Evolutionary conservation across 2,329 filamentous ascomycete genomes (phyloP).

Genomic region (Fusarium oxysporum): DNA sequence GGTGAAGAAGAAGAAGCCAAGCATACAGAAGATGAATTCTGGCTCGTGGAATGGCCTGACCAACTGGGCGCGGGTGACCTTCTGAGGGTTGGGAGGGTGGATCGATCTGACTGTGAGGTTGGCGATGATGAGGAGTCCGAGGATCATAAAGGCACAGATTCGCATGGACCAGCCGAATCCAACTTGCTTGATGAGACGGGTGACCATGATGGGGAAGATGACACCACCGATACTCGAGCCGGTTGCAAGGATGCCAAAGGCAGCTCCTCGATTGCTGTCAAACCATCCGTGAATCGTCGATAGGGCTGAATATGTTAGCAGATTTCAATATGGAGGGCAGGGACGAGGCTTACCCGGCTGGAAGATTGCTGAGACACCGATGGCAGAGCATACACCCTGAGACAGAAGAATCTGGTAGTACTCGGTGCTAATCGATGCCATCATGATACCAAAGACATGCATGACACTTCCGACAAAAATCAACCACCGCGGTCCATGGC

Average conservation of each 20-base stretch:
- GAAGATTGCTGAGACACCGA: constrained; percentile 52
- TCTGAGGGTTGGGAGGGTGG: constrained; percentile 41
- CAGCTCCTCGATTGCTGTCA: constrained; percentile 48
- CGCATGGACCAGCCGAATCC: constrained; percentile 57
- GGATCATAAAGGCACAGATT: constrained; percentile 52
- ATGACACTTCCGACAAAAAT: constrained; percentile 64
- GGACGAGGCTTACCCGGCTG: constrained; percentile 40
- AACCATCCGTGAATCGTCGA: constrained; percentile 52
- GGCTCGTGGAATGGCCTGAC: constrained; percentile 48
- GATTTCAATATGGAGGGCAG: not conserved
- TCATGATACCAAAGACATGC: constrained; percentile 72
- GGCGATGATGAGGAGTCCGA: constrained; percentile 48
- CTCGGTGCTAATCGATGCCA: constrained; percentile 62
- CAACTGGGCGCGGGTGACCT: constrained; percentile 48
- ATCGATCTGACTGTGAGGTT: constrained; percentile 46
- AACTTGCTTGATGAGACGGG: constrained; percentile 48
- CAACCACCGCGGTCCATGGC: constrained; percentile 68
- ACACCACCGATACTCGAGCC: constrained; percentile 54
- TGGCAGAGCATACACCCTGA: constrained; percentile 53
- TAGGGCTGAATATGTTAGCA: constrained; percentile 36
- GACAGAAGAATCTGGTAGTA: constrained; percentile 57
- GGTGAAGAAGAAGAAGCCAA: constrained; percentile 51
- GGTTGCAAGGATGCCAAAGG: constrained; percentile 52
- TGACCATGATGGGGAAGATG: constrained; percentile 56
- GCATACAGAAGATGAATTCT: constrained; percentile 47